Conservation (phyloP, 306 rosid species). For the Sicyos baderoa region DNA sequence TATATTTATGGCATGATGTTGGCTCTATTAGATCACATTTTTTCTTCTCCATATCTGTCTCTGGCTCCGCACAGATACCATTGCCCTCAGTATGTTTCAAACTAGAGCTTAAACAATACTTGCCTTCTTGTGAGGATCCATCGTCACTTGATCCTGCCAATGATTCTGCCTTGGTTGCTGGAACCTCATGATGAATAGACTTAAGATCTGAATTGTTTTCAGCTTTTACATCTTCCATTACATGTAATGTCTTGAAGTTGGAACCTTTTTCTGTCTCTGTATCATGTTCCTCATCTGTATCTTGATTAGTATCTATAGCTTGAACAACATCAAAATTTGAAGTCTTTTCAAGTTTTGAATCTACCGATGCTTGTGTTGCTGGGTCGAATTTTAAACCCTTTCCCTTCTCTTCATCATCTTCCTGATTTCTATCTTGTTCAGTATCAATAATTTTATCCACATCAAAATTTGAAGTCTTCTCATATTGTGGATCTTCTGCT, state of each 20-base stretch:
- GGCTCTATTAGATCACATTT: slow-evolving; percentile 17
- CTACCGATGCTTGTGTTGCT: not conserved
- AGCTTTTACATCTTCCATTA: too few species aligned
- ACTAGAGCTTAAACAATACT: slow-evolving; percentile 19
- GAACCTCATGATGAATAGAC: slow-evolving; percentile 26
- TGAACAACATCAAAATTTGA: too few species aligned
- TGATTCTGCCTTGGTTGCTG: slow-evolving; percentile 19
- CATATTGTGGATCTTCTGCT: slow-evolving; percentile 29
- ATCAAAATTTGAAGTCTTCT: not conserved
- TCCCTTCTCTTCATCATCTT: slow-evolving; percentile 26
- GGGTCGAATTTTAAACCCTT: not conserved
- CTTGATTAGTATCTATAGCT: too few species aligned
- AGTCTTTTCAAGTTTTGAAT: slow-evolving; percentile 18
- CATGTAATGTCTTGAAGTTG: too few species aligned
- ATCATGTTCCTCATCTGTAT: too few species aligned
- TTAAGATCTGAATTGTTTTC: not conserved
- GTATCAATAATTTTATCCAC: not conserved
- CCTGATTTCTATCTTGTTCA: slow-evolving; percentile 17
- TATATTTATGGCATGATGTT: not conserved
- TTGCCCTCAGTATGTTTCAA: not conserved
- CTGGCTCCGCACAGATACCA: not conserved
- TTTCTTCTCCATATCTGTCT: slow-evolving; percentile 23
- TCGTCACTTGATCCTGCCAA: slow-evolving; percentile 24
- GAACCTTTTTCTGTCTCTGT: too few species aligned
- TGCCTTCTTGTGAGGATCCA: slow-evolving; percentile 17